Base-by-base conservation (phyloP, 2,329 filamentous ascomycete species). In the Microdochium paspali region DNA sequence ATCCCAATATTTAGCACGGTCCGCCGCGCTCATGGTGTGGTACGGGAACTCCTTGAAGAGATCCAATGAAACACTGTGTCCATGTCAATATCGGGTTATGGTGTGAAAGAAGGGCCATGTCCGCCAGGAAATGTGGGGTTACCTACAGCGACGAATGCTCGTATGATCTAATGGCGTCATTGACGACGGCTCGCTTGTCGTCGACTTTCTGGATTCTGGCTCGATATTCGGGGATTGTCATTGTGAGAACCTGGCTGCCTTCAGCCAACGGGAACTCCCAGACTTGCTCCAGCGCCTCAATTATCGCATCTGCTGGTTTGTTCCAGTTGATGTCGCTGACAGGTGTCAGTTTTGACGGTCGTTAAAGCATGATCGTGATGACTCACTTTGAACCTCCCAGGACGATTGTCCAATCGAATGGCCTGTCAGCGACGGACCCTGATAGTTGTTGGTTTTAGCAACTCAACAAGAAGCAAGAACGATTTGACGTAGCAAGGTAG, bases 341-440 rank as follows among this genome's bases (percentile, higher is more conserved):
- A 10, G 9, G 18, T 13, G 10, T 43, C 45, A 25, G 15, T 46
- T 15, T 12, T 28, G 30, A 4, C 15, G 12, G 15, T 15, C 6
- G 25, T 26, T 15, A 35, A 15, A 24, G 25, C 28, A 20, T 9
- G 24, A n/a, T 40, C 2, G 30, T n/a, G 18, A 13, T 15, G 6
- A 26, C 42, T 26, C 44, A 48, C 46, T 48, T 48, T 18, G 46
- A 48, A 3, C 46, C 46, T 3, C 46, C 46, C 26, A 48, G 42
- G 5, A 48, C 23, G 18, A 48, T 48, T 9, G 46, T 44, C 46
- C 46, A 48, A 42, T 48, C 46, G 42, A 48, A 48, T 15, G 42
- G 46, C 10, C 46, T 25, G 21, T 48, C 46, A 24, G 46, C 42
- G 10, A 48, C 42, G 7, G 46, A 42, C 46, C 46, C 46, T 48